Conservation (phyloP, 257 asterid genomes). For the Solanum ossicruentum region DNA sequence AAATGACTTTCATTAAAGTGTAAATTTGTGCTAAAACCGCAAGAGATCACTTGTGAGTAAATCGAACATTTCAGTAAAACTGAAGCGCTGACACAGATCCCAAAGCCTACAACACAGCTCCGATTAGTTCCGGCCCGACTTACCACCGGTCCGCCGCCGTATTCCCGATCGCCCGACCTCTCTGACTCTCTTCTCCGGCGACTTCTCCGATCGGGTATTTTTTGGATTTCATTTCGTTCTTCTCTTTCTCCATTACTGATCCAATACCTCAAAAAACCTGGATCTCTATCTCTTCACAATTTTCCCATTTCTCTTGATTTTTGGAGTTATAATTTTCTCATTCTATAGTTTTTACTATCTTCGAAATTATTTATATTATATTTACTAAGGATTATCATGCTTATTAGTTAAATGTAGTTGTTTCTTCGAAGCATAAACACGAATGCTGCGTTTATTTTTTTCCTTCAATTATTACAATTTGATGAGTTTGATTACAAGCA, state of each 20-base stretch:
- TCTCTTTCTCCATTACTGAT: neutral
- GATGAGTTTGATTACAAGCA: neutral
- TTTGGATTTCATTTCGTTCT: neutral
- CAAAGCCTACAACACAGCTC: neutral
- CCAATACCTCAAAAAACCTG: neutral
- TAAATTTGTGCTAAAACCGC: neutral
- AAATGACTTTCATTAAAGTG: neutral
- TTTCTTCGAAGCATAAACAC: neutral
- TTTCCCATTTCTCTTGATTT: neutral
- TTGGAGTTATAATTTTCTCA: neutral
- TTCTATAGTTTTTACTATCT: neutral
- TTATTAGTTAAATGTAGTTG: neutral
- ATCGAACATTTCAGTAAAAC: neutral
- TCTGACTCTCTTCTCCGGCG: neutral
- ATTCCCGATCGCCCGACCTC: neutral
- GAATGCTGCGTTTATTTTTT: neutral
- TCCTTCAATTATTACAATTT: neutral
- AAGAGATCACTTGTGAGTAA: neutral
- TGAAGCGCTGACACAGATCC: constrained; percentile 1
- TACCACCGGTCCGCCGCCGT: neutral
- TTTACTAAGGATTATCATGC: neutral
- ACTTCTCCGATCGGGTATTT: neutral
- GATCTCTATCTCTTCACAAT: neutral
- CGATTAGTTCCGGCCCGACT: neutral
- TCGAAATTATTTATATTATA: neutral